These are phyloP conservation scores for Brassica incana DNA, from an alignment of 345 rosid species.

Conservation along the genomic window DNA sequence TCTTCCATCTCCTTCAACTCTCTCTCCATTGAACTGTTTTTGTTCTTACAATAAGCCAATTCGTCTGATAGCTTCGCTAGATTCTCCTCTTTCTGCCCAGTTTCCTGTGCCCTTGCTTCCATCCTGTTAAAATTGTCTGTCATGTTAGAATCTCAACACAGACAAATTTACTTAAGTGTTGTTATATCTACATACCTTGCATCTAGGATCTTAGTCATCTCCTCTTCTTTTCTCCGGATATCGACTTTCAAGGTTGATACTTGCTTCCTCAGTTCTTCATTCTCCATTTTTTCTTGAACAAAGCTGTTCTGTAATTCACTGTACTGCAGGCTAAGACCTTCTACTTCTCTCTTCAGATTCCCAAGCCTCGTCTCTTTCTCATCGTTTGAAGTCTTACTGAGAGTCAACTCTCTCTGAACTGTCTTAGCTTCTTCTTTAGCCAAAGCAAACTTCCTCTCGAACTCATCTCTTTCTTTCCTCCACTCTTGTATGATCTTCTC, in stretches of 20 bases:
- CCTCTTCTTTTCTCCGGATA: constrained; percentile 56
- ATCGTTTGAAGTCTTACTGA: constrained; percentile 49
- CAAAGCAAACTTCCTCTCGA: constrained; percentile 45
- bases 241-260: constrained; percentile 50
- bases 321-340: constrained; percentile 50
- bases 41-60: constrained; percentile 53
- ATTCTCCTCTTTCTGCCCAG: constrained; percentile 38
- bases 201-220: constrained; percentile 37
- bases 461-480: constrained; percentile 56
- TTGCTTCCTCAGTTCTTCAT: constrained; percentile 57
- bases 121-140: constrained; percentile 35
- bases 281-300: constrained; percentile 64
- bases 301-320: constrained; percentile 50
- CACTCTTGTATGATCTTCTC: constrained; percentile 49
- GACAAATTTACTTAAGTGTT: constrained; percentile 6
- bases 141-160: neutral
- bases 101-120: constrained; percentile 40
- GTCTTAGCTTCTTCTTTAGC: constrained; percentile 59
- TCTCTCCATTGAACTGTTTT: constrained; percentile 68
- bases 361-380: constrained; percentile 54
- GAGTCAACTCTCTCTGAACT: constrained; percentile 48
- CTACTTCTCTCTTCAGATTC: constrained; percentile 54
- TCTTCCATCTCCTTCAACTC: constrained; percentile 97
- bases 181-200: constrained; percentile 39
- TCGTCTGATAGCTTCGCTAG: constrained; percentile 47